phyloP scores from a whole-genome alignment of 176 grass and related monocot genomes.

The maize (Zea mays) region DNA sequence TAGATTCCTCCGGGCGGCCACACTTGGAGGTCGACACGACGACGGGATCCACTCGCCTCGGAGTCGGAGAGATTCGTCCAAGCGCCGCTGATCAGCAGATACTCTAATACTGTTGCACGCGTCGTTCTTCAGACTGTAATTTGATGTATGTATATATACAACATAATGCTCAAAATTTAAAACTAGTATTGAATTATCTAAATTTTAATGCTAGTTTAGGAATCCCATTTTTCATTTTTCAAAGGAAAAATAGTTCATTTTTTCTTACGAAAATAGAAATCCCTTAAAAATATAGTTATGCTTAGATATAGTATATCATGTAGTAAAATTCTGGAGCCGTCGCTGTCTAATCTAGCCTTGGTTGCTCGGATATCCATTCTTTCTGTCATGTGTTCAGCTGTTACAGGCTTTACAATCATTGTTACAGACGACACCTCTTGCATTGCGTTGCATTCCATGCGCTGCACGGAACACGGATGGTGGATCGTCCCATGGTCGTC shows the following conservation, averaged over 20 bases:
- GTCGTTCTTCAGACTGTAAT: background rate
- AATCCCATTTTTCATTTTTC: too few species aligned
- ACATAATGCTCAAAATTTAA: too few species aligned
- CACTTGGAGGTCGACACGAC: constrained; percentile 17
- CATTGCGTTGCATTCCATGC: background rate
- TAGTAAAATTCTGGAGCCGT: too few species aligned
- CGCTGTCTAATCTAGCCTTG: too few species aligned
- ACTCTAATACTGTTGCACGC: too few species aligned
- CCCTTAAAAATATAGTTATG: too few species aligned
- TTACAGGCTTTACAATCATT: background rate
- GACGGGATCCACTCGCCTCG: constrained; percentile 29
- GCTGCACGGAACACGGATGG: background rate
- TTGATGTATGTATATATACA: too few species aligned
- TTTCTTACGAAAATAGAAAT: too few species aligned
- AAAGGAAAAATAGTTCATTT: too few species aligned
- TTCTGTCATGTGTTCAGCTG: background rate
- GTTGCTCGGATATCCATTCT: background rate
- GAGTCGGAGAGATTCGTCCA: background rate
- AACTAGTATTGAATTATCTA: too few species aligned
- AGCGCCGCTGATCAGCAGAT: background rate
- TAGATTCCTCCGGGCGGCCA: constrained; percentile 38
- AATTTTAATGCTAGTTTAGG: too few species aligned
- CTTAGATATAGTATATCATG: too few species aligned
- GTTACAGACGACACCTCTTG: background rate
- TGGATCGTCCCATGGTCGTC: background rate